Conservation (phyloP, 176 grass and related monocot genomes). For the Hsuehochloa calcarea region DNA sequence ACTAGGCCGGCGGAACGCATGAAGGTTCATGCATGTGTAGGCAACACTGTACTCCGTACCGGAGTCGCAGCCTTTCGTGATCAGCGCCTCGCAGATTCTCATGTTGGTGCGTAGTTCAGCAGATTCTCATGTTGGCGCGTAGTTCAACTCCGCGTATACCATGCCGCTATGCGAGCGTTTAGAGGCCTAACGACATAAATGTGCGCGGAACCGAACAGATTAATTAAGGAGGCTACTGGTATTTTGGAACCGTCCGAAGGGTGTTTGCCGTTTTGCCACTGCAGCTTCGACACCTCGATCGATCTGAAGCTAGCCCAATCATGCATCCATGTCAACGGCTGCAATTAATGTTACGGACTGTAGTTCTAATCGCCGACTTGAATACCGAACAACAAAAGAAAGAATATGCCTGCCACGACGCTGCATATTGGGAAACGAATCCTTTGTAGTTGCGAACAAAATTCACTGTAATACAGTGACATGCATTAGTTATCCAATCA, state of each 20-base stretch:
- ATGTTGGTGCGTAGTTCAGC: neutral
- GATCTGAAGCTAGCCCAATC: neutral
- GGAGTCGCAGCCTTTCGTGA: too few relatives aligned
- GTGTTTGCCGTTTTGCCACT: slow-evolving; percentile 36
- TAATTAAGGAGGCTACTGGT: neutral
- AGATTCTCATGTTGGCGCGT: neutral
- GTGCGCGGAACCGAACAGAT: neutral
- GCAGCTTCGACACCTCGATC: neutral
- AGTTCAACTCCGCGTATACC: neutral
- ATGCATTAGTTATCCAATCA: too few relatives aligned
- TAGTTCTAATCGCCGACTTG: neutral
- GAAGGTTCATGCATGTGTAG: neutral
- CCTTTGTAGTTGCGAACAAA: too few relatives aligned
- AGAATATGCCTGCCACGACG: neutral
- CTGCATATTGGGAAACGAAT: neutral
- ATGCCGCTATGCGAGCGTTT: neutral
- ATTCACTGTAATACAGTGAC: too few relatives aligned
- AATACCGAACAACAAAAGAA: neutral
- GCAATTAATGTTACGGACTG: neutral
- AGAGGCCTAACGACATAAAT: slow-evolving; percentile 16
- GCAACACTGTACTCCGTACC: neutral
- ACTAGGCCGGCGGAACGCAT: neutral
- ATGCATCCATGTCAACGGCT: neutral
- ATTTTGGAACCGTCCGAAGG: slow-evolving; percentile 4
- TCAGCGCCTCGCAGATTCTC: neutral